Evolutionary conservation across 1,139 yeast species (phyloP).

Genomic region (Martiniozyma asiatica): DNA sequence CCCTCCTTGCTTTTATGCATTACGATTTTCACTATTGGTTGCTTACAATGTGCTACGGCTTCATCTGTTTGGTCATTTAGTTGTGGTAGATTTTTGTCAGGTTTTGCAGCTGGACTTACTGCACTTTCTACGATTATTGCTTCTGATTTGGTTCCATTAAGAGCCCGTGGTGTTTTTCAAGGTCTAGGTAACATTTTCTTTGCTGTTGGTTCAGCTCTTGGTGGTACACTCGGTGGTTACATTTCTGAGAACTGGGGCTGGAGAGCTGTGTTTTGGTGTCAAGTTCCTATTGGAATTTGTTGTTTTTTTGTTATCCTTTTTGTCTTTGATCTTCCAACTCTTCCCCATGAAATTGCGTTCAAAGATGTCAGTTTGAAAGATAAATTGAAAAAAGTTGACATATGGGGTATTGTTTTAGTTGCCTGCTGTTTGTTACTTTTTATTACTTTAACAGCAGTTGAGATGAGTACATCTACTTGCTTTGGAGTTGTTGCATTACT

Average conservation of each 20-base stretch:
- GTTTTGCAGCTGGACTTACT: conserved; percentile 55
- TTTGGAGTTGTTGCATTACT: conserved; percentile 7
- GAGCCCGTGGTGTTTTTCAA: conserved; percentile 48
- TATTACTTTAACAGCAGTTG: conserved; percentile 47
- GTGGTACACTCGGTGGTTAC: conserved; percentile 62
- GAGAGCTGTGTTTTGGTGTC: conserved; percentile 54
- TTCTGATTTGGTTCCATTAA: conserved; percentile 44
- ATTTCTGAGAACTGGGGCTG: conserved; percentile 68
- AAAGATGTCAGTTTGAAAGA: conserved; percentile 21
- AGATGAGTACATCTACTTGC: conserved; percentile 30
- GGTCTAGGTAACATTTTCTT: conserved; percentile 53
- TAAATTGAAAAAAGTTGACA: conserved; percentile 52
- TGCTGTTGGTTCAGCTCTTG: conserved; percentile 61
- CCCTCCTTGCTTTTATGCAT: conserved; percentile 37
- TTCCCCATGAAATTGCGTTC: conserved; percentile 22
- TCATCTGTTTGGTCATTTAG: conserved; percentile 33
- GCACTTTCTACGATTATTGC: conserved; percentile 43
- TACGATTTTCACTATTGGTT: conserved; percentile 39
- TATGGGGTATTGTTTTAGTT: conserved; percentile 58
- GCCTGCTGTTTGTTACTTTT: conserved; percentile 34
- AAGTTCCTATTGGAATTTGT: conserved; percentile 50
- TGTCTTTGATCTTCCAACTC: conserved; percentile 25
- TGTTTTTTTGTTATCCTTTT: conserved; percentile 31
- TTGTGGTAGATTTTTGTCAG: conserved; percentile 47
- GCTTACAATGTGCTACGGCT: conserved; percentile 40